Base-by-base conservation (phyloP, 2,329 filamentous ascomycete species). In the Monosporascus ibericus region DNA sequence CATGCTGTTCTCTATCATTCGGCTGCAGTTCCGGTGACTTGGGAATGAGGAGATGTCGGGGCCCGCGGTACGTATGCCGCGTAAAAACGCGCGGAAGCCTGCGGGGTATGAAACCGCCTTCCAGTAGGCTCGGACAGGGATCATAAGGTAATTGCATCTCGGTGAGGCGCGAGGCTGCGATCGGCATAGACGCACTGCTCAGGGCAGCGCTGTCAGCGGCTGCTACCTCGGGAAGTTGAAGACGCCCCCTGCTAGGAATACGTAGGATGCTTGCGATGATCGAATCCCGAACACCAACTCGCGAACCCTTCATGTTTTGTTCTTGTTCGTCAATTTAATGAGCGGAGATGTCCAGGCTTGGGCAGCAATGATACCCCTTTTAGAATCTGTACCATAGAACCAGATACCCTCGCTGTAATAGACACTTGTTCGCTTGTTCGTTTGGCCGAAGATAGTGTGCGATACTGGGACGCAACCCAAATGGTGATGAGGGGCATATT, bases 1-100 rank as follows among this genome's bases (percentile, higher is more conserved):
- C 65, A 87, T 87, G 84, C 68, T 87, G 52, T 87, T 87, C 69
- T 84, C 81, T 46, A 87, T 87, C 61, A 80, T 86, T 37, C 76
- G 84, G 57, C 69, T 87, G 62, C 77, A 81, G 57, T 87, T 87
- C 60, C 73, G 68, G 49, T 65, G 50, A 61, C 51, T 42, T 34
- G 36, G 39, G 27, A 34, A 5, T 34, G 30, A 34, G 30, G 30
- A 34, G 9, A 9, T 14, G 30, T 14, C 30, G 30, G 9, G 30
- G 30, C 1, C 30, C 9, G 30, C 30, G 30, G 30, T 34, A 30
- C 30, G 30, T 34, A 5, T 34, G 30, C 30, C 9, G 30, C 14
- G 30, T 14, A 34, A 14, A 34, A 11, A 5, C 30, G 30, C 11
- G 30, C 30, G 30, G 30, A 14, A 34, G 30, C 30, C 30, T 34